Base-by-base conservation (phyloP, 2,329 filamentous ascomycete genomes). In the Epichloe gansuensis region DNA sequence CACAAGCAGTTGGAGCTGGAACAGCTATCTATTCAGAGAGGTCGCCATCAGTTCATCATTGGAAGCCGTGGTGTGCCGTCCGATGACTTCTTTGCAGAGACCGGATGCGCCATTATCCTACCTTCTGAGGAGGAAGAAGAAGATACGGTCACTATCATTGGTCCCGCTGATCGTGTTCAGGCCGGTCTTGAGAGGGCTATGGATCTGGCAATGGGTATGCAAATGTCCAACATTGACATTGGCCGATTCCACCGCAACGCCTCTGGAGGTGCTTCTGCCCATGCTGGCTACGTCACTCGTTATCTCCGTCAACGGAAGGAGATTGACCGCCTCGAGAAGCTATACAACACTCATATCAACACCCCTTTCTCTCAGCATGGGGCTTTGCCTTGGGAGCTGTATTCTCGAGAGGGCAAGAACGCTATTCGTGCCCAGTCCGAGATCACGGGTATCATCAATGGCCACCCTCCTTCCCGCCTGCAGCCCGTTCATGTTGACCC, bases 31-130 rank as follows among this genome's bases (percentile, higher is more conserved):
- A 88, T 97, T 60, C 86, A 91, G 67, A 85, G 85, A 56, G 89
- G 88, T 48, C 83, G 89, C 50, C 93, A 97, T 67, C 91, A 95
- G 67, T 97, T 96, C 74, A 93, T 98, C 63, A 83, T 95, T 57
- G 91, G 91, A 50, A 83, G 91, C 56, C 80, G 84, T 56, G 90
- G 88, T 56, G 79, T 87, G 56, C 83, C 88, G 17, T 75, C 88
- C 37, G 82, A 96, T 54, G 82, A 95, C 46, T 96, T 98, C 74
- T 82, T 96, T 58, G 78, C 83, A 46, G 82, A 95, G 63, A 97
- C 93, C 54, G 91, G 91, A 57, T 98, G 93, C 69, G 81, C 86
- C 44, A 85, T 97, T 55, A 80, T 97, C 53, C 71, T 97, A 46
- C 91, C 89, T 7, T 76, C 76, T 28, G 81, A 85, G 25, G 82